Conservation (phyloP, 2,329 filamentous ascomycete species). For the Alternaria brassicicola region DNA sequence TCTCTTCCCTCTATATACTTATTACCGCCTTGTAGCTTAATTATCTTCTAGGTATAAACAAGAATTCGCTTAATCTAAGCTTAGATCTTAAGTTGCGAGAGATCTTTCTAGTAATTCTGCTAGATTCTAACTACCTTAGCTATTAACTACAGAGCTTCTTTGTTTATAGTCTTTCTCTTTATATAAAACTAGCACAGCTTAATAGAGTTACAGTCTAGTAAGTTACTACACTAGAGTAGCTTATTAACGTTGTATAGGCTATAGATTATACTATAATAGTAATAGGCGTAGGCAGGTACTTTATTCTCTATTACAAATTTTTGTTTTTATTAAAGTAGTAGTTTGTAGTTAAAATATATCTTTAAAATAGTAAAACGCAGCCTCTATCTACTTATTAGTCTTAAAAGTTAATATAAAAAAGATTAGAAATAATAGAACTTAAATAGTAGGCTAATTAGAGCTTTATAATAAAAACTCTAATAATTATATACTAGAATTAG, state of each 20-base stretch:
- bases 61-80: conserved; percentile 20
- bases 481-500: too few relatives aligned
- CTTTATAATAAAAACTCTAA: too few relatives aligned
- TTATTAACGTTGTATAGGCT: conserved; percentile 3
- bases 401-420: too few relatives aligned
- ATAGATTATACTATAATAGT: conserved; percentile 4
- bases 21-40: conserved; percentile 17
- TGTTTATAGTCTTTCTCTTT: conserved; percentile 13
- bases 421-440: too few relatives aligned
- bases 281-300: not conserved
- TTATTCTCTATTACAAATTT: conserved; percentile 21
- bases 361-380: too few relatives aligned
- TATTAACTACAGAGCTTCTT: conserved; percentile 6
- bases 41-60: conserved; percentile 19
- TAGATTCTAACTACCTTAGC: not conserved
- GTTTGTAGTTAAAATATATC: too few relatives aligned
- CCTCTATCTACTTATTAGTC: too few relatives aligned
- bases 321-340: too few relatives aligned
- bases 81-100: conserved; percentile 15
- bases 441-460: too few relatives aligned
- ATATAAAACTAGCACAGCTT: conserved; percentile 7
- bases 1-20: conserved; percentile 21
- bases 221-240: conserved; percentile 19
- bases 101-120: not conserved
- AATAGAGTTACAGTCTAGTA: conserved; percentile 6